Evolutionary conservation across 2,329 filamentous ascomycete species (phyloP).

Genomic region (Pestalotiopsis sp.): DNA sequence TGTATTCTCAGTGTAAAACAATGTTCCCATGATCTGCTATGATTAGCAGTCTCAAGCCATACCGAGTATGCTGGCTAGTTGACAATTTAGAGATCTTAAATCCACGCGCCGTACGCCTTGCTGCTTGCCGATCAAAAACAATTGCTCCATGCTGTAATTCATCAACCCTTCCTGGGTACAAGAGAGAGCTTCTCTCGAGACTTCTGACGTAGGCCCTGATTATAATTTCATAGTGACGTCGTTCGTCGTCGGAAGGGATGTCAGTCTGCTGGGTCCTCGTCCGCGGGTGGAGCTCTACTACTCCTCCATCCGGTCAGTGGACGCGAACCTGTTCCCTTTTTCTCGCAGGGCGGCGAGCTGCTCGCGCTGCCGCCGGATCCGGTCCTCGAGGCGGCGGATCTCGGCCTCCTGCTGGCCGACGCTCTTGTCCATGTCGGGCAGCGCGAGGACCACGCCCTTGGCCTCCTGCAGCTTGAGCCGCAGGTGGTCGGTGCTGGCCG

Average conservation of each 20-base stretch:
- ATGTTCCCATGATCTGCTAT: not conserved
- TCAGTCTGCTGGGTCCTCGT: not conserved
- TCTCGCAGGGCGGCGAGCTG: constrained; percentile 59
- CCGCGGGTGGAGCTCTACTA: constrained; percentile 16
- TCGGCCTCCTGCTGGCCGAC: constrained; percentile 73
- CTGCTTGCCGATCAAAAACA: not conserved
- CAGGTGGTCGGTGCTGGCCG: constrained; percentile 75
- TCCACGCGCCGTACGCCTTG: not conserved
- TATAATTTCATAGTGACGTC: not conserved
- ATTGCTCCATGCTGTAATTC: not conserved
- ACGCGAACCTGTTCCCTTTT: constrained; percentile 45
- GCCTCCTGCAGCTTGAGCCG: constrained; percentile 85
- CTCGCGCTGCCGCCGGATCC: constrained; percentile 64
- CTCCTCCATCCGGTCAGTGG: constrained; percentile 46
- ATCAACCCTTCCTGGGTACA: not conserved
- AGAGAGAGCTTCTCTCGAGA: not conserved
- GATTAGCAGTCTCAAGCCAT: not conserved
- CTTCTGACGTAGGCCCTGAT: not conserved
- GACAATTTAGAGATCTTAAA: not conserved
- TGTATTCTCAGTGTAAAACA: not conserved
- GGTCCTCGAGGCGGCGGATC: constrained; percentile 66
- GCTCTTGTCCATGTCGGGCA: constrained; percentile 72
- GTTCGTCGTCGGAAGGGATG: not conserved
- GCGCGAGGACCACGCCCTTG: constrained; percentile 61
- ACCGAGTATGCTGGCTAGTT: not conserved